phyloP scores from a whole-genome alignment of 805 yeast genomes.

The Pichia paraexigua region DNA sequence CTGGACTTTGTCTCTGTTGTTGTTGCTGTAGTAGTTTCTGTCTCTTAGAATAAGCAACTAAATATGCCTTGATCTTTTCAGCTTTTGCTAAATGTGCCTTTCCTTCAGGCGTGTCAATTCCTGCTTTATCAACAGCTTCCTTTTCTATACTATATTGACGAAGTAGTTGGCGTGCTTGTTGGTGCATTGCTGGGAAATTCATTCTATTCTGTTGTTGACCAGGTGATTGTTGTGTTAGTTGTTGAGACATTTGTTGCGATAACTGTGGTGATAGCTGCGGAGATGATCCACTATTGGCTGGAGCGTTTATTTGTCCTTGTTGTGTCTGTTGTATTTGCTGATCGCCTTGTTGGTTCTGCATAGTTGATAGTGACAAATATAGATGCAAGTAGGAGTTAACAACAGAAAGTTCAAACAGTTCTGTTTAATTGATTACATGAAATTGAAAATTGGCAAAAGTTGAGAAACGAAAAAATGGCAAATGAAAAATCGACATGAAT shows the following conservation, averaged over 20 bases:
- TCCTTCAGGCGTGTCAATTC: conserved; percentile 52
- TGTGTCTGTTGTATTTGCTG: neutral
- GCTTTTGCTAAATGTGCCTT: conserved; percentile 57
- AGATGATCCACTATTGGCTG: neutral
- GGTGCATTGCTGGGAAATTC: conserved; percentile 33
- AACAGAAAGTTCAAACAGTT: no score
- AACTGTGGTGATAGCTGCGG: conserved; percentile 1
- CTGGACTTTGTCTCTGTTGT: conserved; percentile 21
- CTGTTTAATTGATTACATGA: no score
- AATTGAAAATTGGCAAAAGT: neutral
- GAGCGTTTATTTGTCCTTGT: neutral
- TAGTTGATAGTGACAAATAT: neutral
- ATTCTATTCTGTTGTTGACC: conserved; percentile 9
- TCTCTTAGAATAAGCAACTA: conserved; percentile 35
- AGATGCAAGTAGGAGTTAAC: neutral
- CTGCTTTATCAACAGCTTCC: conserved; percentile 55
- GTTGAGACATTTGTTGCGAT: neutral
- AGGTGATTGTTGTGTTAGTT: conserved; percentile 1
- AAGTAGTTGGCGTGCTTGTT: conserved; percentile 50
- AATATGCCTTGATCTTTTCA: conserved; percentile 51
- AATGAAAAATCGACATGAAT: neutral
- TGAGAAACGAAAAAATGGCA: neutral
- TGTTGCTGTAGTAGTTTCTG: conserved; percentile 24
- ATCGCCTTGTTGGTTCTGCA: neutral
- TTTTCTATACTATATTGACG: conserved; percentile 52